Evolutionary conservation across 805 yeast genomes (phyloP).

Genomic region (Priceomyces melissophilus): DNA sequence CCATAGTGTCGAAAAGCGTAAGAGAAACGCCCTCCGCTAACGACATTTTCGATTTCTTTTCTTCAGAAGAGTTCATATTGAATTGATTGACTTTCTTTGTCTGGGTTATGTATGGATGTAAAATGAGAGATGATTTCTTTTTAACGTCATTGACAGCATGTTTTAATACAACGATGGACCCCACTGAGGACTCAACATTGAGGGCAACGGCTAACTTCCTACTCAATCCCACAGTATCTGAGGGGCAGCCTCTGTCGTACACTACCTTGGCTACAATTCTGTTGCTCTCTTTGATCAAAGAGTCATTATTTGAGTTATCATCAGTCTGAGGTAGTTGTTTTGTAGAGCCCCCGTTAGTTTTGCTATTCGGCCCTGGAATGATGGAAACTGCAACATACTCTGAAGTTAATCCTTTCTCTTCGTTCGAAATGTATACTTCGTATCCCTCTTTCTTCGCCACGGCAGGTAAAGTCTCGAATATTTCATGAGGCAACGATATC

Average conservation of each 20-base stretch:
- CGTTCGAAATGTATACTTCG: slow-evolving; percentile 47
- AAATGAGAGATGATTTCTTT: slow-evolving; percentile 37
- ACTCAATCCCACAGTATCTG: slow-evolving; percentile 51
- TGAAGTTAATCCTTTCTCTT: slow-evolving; percentile 30
- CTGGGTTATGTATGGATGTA: slow-evolving; percentile 56
- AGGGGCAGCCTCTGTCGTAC: slow-evolving; percentile 24
- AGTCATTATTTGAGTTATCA: slow-evolving; percentile 1
- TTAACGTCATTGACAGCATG: slow-evolving; percentile 35
- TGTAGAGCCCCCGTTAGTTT: slow-evolving; percentile 11
- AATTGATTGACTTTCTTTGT: slow-evolving; percentile 29
- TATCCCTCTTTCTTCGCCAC: slow-evolving; percentile 23
- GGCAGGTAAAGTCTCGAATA: slow-evolving; percentile 20
- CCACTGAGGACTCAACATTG: slow-evolving; percentile 47
- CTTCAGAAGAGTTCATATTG: slow-evolving; percentile 24
- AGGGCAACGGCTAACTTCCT: slow-evolving; percentile 52
- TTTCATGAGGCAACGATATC: slow-evolving; percentile 51
- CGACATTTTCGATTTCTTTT: slow-evolving; percentile 23
- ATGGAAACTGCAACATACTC: slow-evolving; percentile 51
- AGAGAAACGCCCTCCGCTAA: slow-evolving; percentile 17
- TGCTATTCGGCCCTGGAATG: slow-evolving; percentile 47
- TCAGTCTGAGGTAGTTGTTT: slow-evolving; percentile 8
- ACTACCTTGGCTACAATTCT: slow-evolving; percentile 52
- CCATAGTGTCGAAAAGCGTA: slow-evolving; percentile 18
- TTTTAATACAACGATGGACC: slow-evolving; percentile 53
- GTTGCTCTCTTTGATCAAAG: slow-evolving; percentile 29